Evolutionary conservation across 352 stramenopile species (phyloP), one percentile per base, ranked within the genome.

Genomic region (Globisporangium megalacanthum): DNA sequence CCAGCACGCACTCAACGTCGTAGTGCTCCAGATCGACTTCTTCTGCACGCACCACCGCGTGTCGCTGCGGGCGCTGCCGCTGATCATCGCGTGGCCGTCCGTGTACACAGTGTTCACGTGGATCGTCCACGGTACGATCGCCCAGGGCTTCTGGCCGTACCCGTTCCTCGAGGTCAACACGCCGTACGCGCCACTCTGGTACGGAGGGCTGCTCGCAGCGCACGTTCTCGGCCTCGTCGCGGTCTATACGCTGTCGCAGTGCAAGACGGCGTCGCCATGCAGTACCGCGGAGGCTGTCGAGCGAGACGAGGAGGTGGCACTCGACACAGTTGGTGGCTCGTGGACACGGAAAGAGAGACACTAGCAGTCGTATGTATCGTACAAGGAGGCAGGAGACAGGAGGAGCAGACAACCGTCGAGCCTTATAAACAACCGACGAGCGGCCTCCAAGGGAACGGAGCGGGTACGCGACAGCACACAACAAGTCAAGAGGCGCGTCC

Each of bases 71-170:
- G 74, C 77, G 15, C 65, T 89, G 44, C 73, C 83, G 29, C 59
- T 92, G 8, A 47, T 88, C 6, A 74, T 89, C 55, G 60, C 72
- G 44, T 94, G 77, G 74, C 65, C 75, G 17, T 78, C 78, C 3
- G 15, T 74, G 39, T 94, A 94, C 65, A 69, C 74, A 10, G 55
- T 94, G 9, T 91, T 89, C 55, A 66, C 82, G 10, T 94, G 83
- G 81, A 76, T 91, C 42, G 58, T 94, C 22, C 83, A 94, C 60
- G 76, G 70, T 39, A 87, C 72, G 0, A 66, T 88, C 42, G 73
- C 72, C 7, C 73, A 72, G 42, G 76, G 77, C 19, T 89, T 89
- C 55, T 94, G 81, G 83, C 83, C 81, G 17, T 94, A 94, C 50
- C 83, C 83, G 44, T 94, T 94, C 62, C 58, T 94, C 22, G 58